Percentiles rank a stretch among this genome's conserved stretches.
Conservation (phyloP, 345 rosid genomes). For the Microthlaspi erraticum region DNA sequence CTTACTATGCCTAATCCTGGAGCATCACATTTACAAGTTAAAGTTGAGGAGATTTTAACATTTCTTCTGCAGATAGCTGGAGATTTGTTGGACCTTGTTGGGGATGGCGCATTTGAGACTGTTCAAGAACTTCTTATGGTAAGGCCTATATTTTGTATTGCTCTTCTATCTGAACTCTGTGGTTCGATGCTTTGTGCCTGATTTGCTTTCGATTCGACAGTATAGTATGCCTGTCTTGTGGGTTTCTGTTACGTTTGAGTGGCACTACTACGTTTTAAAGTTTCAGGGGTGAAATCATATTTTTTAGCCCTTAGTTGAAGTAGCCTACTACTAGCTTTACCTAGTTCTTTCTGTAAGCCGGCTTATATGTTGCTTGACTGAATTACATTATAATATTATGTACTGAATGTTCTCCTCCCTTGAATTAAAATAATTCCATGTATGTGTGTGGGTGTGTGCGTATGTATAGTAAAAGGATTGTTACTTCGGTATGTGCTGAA, state of each 20-base stretch:
- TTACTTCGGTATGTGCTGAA: constrained; percentile 13
- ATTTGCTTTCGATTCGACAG: constrained; percentile 15
- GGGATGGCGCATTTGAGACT: constrained; percentile 89
- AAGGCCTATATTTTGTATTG: constrained; percentile 37
- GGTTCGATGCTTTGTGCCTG: constrained; percentile 12
- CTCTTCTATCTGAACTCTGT: constrained; percentile 25
- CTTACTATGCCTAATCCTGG: constrained; percentile 33
- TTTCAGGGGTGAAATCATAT: constrained; percentile 3
- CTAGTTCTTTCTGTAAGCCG: not conserved
- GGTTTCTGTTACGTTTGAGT: constrained; percentile 12
- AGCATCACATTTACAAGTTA: constrained; percentile 17
- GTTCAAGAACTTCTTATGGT: constrained; percentile 88
- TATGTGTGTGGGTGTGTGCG: constrained; percentile 14
- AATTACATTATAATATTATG: constrained; percentile 6
- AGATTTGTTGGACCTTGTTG: constrained; percentile 89
- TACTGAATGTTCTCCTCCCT: constrained; percentile 7
- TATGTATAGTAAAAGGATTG: constrained; percentile 15
- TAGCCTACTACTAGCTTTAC: constrained; percentile 15
- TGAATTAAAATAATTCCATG: not conserved
- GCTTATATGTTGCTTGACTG: constrained; percentile 2
- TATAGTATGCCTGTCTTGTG: constrained; percentile 1
- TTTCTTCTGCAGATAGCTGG: constrained; percentile 72
- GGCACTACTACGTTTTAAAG: constrained; percentile 7
- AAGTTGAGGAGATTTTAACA: constrained; percentile 25
- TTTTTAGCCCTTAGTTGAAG: constrained; percentile 10